Conservation (phyloP, 345 rosid species). For the Acer yangbiense region DNA sequence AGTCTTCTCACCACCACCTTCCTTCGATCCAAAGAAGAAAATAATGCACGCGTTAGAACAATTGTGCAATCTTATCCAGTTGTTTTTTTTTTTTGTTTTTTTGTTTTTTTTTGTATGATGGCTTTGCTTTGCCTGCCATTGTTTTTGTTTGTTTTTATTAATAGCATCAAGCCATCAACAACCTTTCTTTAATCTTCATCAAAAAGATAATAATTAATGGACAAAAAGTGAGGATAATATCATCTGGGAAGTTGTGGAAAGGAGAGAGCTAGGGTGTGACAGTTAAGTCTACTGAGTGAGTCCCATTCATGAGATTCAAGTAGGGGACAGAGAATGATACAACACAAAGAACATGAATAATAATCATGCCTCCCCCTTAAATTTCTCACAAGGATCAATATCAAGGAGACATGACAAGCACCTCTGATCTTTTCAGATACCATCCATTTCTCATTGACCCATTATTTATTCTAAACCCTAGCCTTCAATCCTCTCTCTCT, state of each 20-base stretch:
- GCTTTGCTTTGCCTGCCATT: slow-evolving; percentile 18
- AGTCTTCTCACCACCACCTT: slow-evolving; percentile 10
- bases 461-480: slow-evolving; percentile 16
- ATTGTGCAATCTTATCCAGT: slow-evolving; percentile 12
- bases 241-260: slow-evolving; percentile 5
- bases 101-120: neutral
- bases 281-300: neutral
- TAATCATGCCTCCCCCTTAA: slow-evolving; percentile 17
- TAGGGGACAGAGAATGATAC: slow-evolving; percentile 17
- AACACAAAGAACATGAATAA: slow-evolving; percentile 12
- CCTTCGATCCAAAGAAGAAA: neutral
- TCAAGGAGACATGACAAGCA: slow-evolving; percentile 16
- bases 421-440: neutral
- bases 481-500: slow-evolving; percentile 10
- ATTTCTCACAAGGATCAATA: slow-evolving; percentile 12
- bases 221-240: slow-evolving; percentile 3
- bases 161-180: neutral
- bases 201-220: neutral
- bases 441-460: neutral
- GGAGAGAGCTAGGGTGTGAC: neutral
- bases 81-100: too few relatives aligned
- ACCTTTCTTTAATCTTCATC: neutral
- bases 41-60: neutral
- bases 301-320: slow-evolving; percentile 8
- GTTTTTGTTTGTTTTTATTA: neutral